Conservation (phyloP, 2,329 filamentous ascomycete species). For the Microdochium paspali region DNA sequence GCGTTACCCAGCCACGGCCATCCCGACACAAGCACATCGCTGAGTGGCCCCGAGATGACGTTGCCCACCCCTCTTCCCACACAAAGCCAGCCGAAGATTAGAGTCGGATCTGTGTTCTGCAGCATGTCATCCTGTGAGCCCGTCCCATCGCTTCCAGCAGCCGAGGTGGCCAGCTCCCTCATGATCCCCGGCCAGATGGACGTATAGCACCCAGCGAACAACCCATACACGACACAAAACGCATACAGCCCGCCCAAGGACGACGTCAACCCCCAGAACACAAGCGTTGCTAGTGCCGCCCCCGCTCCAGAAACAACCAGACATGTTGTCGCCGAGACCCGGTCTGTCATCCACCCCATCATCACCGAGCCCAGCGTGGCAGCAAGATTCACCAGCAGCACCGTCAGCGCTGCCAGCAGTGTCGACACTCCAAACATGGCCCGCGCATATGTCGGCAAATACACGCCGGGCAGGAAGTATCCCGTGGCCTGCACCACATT, state of each 20-base stretch:
- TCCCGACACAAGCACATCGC: slow-evolving; percentile 36
- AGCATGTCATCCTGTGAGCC: slow-evolving; percentile 5
- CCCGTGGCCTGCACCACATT: slow-evolving; percentile 42
- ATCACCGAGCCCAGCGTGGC: slow-evolving; percentile 32
- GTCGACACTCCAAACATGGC: slow-evolving; percentile 27
- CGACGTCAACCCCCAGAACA: slow-evolving; percentile 44
- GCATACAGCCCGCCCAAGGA: slow-evolving; percentile 32
- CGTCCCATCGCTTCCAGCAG: slow-evolving; percentile 1
- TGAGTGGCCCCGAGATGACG: slow-evolving; percentile 43
- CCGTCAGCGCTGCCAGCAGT: slow-evolving; percentile 32
- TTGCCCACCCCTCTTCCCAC: slow-evolving; percentile 52
- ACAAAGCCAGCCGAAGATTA: slow-evolving; percentile 47
- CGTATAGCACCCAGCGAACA: slow-evolving; percentile 38
- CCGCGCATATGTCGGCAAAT: slow-evolving; percentile 39
- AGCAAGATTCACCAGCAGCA: slow-evolving; percentile 36
- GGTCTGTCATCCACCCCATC: slow-evolving; percentile 38
- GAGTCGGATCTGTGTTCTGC: slow-evolving; percentile 27
- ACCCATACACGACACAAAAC: slow-evolving; percentile 45
- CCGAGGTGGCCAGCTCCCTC: slow-evolving; percentile 4
- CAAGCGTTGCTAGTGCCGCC: slow-evolving; percentile 36
- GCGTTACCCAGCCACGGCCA: slow-evolving; percentile 30
- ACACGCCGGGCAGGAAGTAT: slow-evolving; percentile 46
- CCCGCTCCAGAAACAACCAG: slow-evolving; percentile 38
- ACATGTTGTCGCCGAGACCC: slow-evolving; percentile 29
- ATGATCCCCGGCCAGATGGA: slow-evolving; percentile 13